phyloP scores from a whole-genome alignment of 23 red algal genomes.

The Pyropia yezoensis region DNA sequence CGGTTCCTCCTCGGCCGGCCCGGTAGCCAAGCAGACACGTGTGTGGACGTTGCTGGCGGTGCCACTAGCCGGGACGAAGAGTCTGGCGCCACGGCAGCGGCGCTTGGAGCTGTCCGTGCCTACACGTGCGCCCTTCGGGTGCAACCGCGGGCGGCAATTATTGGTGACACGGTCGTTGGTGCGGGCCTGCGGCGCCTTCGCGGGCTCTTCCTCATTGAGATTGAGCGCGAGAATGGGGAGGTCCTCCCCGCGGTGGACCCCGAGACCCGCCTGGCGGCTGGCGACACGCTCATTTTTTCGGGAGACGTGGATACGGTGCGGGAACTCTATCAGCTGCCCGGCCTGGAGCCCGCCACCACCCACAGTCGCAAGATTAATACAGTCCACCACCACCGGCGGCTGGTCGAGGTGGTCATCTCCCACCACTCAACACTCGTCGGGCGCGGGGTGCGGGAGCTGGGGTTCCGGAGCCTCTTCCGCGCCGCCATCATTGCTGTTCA shows the following conservation, averaged over 20 bases:
- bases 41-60: slow-evolving; percentile 27
- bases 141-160: slow-evolving; percentile 52
- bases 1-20: slow-evolving; percentile 23
- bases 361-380: slow-evolving; percentile 68
- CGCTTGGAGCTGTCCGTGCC: slow-evolving; percentile 38
- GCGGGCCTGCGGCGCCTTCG: slow-evolving; percentile 76
- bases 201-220: slow-evolving; percentile 79
- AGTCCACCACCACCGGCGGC: slow-evolving; percentile 33
- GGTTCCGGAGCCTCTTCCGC: slow-evolving; percentile 38
- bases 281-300: slow-evolving; percentile 78
- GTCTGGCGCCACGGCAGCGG: not conserved
- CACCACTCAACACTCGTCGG: slow-evolving; percentile 31
- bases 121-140: slow-evolving; percentile 79
- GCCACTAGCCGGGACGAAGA: slow-evolving; percentile 43
- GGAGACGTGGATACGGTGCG: slow-evolving; percentile 81
- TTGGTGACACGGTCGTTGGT: slow-evolving; percentile 73
- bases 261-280: slow-evolving; percentile 66
- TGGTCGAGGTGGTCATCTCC: slow-evolving; percentile 52
- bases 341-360: slow-evolving; percentile 73
- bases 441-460: slow-evolving; percentile 26
- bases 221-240: slow-evolving; percentile 62
- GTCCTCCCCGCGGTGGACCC: slow-evolving; percentile 69
- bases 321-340: slow-evolving; percentile 80
- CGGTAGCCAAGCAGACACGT: slow-evolving; percentile 1
- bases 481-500: slow-evolving; percentile 71